Evolutionary conservation across 1,139 yeast genomes (phyloP).

Genomic region (Hyphopichia khmerensis): DNA sequence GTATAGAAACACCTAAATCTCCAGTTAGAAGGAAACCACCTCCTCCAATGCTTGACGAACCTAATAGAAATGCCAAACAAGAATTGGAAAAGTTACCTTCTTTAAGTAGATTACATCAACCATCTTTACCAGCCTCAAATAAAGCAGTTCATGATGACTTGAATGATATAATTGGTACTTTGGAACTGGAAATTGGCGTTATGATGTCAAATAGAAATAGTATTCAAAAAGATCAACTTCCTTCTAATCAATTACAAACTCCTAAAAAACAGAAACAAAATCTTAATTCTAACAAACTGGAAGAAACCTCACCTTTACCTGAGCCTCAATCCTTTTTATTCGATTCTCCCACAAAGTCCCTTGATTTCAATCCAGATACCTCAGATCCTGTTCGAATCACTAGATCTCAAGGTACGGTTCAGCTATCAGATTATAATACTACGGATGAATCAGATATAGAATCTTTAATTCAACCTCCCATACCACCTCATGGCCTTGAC

Average conservation of each 20-base stretch:
- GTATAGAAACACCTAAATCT: background rate
- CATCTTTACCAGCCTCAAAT: background rate
- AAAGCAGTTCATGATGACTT: slow-evolving; percentile 1
- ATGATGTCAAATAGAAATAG: background rate
- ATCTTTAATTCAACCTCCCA: background rate
- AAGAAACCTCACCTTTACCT: slow-evolving; percentile 5
- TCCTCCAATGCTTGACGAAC: slow-evolving; percentile 2
- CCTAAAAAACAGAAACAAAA: background rate
- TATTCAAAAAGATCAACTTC: background rate
- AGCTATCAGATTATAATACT: background rate
- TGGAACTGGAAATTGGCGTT: slow-evolving; percentile 3
- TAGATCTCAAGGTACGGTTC: background rate
- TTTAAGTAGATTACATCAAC: slow-evolving; percentile 1
- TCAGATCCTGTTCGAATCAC: background rate
- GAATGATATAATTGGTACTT: slow-evolving; percentile 4
- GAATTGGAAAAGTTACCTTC: slow-evolving; percentile 4
- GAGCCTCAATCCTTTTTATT: slow-evolving; percentile 5
- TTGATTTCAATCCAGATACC: background rate
- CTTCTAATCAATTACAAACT: background rate
- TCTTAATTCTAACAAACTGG: background rate
- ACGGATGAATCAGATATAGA: slow-evolving; percentile 1
- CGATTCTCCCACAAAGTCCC: slow-evolving; percentile 4
- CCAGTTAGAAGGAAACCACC: slow-evolving; percentile 4
- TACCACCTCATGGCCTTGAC: background rate
- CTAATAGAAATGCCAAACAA: background rate